A percentile compares a stretch with the other conserved stretches of the same genome.
Evolutionary conservation across 106 monocot species (phyloP).

Genomic region (Apostasia ramifera): DNA sequence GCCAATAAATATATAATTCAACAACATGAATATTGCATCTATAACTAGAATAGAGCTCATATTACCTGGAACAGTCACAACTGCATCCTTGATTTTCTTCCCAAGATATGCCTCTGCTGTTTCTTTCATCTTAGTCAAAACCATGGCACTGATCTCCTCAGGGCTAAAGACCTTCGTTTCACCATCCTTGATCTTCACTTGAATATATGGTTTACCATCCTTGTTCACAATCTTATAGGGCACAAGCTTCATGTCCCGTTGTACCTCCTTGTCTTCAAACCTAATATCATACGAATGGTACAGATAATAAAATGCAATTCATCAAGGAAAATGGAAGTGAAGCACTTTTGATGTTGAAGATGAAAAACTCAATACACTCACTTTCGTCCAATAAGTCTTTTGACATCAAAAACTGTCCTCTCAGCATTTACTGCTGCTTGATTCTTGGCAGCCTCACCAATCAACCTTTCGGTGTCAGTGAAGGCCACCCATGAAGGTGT

Average conservation of each 20-base stretch:
- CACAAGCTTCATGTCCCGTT: constrained; percentile 49
- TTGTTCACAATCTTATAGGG: constrained; percentile 72
- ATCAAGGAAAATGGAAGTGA: too few species aligned
- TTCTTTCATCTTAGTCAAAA: constrained; percentile 69
- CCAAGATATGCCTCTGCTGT: constrained; percentile 72
- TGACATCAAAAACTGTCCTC: constrained; percentile 56
- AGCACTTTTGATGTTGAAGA: too few species aligned
- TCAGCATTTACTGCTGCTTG: constrained; percentile 49
- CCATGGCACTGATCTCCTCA: constrained; percentile 70
- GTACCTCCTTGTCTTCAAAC: too few species aligned
- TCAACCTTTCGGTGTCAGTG: constrained; percentile 52
- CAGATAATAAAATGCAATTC: too few species aligned
- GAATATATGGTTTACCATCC: constrained; percentile 70
- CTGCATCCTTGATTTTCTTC: constrained; percentile 75
- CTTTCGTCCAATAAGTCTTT: constrained; percentile 50
- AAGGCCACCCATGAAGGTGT: constrained; percentile 76
- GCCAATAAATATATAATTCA: too few species aligned
- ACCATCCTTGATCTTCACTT: constrained; percentile 65
- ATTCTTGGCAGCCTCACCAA: constrained; percentile 67
- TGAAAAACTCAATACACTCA: too few species aligned
- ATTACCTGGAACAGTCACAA: constrained; percentile 58
- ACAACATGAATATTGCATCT: too few species aligned
- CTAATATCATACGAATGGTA: too few species aligned
- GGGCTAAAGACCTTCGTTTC: constrained; percentile 70
- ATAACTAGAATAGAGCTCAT: neutral